Evolutionary conservation across 192 early-diverging fungal species (phyloP), one percentile per base, ranked within the genome.

Genomic region (Mortierella hygrophila): DNA sequence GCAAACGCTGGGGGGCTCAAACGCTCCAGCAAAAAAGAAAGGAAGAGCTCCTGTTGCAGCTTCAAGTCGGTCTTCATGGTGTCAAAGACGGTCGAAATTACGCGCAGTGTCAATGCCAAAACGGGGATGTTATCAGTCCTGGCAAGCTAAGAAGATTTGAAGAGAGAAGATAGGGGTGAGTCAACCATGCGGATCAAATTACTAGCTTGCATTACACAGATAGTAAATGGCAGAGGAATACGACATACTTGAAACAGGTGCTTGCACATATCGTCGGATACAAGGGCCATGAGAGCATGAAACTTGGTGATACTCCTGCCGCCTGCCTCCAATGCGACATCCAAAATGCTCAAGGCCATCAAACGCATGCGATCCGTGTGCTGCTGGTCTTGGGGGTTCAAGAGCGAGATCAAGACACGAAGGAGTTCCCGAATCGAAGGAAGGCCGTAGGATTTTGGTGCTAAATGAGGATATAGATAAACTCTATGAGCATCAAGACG

Each of bases 341-440:
- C 93, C 76, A 98, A 89, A 38, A 98, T 94, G n/a, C 94, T 93
- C 29, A 99, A 90, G 20, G 98, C 96, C 89, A 99, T 92, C 47
- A 97, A 88, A 20, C 98, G 92, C 93, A 99, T 95, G 0, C 97
- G 94, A 86, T 99, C 98, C 0, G 97, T 98, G 88, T 99, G 98
- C 75, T 96, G 94, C 77, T 94, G 89, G 75, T 99, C 96, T 32
- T 93, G 93, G 18, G 98, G 98, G 88, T 99, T 97, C 38, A 97
- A 91, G 13, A 99, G 89, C 8, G 96, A 95, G 29, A 97, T 95
- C 7, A 99, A 90, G 0, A 98, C 98, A 0, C 98, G 93, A 20
- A 98, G 83, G 18, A 98, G 91, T 88, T 99, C 98, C 41, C 94
- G 90, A 49, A 97, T 96, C 2, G 98, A 94, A 10, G 98, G 97